Evolutionary conservation across 192 early-diverging fungal species (phyloP), one percentile per base, ranked within the genome.

Genomic region (Chytriomyces sp.): DNA sequence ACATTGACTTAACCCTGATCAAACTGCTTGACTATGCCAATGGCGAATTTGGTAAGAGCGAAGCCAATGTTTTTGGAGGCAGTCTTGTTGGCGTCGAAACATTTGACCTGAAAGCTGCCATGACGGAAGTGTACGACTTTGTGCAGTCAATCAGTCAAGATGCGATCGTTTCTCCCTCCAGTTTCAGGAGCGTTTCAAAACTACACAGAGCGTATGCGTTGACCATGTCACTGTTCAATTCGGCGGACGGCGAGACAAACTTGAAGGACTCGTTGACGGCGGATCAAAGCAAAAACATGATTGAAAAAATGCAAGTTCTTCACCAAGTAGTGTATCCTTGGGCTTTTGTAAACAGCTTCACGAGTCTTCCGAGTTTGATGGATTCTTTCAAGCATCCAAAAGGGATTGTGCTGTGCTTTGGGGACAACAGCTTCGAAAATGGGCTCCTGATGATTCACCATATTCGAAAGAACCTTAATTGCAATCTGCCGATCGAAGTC

Each of bases 401-500:
- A 9, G 61, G 61, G 8, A 63, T 63, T 23, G 61, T 63, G 8
- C 28, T 63, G 13, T 18, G 20, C 8, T 9, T 63, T 20, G 61
- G 61, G 8, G 8, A 7, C 8, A 7, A n/a, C 13, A 28, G 61
- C 9, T 63, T 63, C 20, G 23, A 63, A 63, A 7, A 28, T 23
- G 61, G 13, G 8, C 23, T 63, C 8, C 28, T 63, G 23, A 63
- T 20, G 61, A 63, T 63, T n/a, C 23, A 24, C 9, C 61, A 63
- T 63, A 63, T 63, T 23, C 61, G 61, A 9, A 23, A 63, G 61
- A 63, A 63, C 23, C 20, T 63, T 7, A 23, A 23, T 7, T 63
- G 61, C 61, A 28, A 63, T 7, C 61, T 63, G 8, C 61, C 61
- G 28, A 23, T 63, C 9, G 61, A 63, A 63, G 61, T 63, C 28